phyloP scores from a whole-genome alignment of 768 basidiomycete genomes.

The Lactifluus volemus region DNA sequence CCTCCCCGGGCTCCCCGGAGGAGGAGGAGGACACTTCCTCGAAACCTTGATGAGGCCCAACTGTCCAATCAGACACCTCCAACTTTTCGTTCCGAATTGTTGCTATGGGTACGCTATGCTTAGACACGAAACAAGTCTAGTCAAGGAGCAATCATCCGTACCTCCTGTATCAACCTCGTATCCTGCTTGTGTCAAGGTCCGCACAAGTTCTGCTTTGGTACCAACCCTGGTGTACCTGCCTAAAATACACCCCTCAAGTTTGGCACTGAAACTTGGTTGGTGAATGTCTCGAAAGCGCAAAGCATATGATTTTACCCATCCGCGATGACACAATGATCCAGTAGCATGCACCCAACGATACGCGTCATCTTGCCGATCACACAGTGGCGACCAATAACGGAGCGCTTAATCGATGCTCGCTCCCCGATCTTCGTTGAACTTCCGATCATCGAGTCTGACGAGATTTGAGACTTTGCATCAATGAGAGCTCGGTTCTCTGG shows the following conservation, averaged over 20 bases:
- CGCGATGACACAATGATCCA: slow-evolving; percentile 83
- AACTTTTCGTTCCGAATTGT: slow-evolving; percentile 46
- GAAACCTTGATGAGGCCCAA: slow-evolving; percentile 25
- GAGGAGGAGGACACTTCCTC: slow-evolving; percentile 17
- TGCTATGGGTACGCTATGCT: slow-evolving; percentile 31
- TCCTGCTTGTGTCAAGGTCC: slow-evolving; percentile 68
- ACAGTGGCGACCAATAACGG: slow-evolving; percentile 57
- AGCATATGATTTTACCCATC: slow-evolving; percentile 52
- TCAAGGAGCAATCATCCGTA: slow-evolving; percentile 23
- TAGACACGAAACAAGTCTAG: not conserved
- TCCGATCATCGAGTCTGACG: slow-evolving; percentile 72
- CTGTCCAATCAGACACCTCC: slow-evolving; percentile 49
- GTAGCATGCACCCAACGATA: slow-evolving; percentile 70
- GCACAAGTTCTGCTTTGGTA: slow-evolving; percentile 53
- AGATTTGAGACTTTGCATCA: slow-evolving; percentile 76
- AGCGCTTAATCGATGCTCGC: slow-evolving; percentile 63
- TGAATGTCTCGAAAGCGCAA: not conserved
- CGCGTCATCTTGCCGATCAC: slow-evolving; percentile 78
- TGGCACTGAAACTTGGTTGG: slow-evolving; percentile 40
- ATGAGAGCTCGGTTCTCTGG: slow-evolving; percentile 59
- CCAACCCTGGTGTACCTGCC: slow-evolving; percentile 70
- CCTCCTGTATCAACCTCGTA: slow-evolving; percentile 64
- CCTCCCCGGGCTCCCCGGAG: slow-evolving; percentile 22
- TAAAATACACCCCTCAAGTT: slow-evolving; percentile 67
- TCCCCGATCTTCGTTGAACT: slow-evolving; percentile 78